Conservation (phyloP, 345 rosid species). For the Kernera saxatilis region DNA sequence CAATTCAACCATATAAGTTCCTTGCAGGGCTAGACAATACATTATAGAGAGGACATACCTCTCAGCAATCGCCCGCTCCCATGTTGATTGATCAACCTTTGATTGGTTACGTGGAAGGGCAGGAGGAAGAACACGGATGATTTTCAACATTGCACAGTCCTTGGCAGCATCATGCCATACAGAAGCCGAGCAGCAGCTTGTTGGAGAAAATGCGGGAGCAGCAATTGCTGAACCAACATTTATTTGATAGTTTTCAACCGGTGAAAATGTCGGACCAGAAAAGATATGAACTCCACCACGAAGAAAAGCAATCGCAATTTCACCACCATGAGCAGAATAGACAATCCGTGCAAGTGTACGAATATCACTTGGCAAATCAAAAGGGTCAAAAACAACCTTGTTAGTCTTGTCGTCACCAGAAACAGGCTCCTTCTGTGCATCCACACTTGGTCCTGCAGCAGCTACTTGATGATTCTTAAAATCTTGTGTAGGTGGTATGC, state of each 20-base stretch:
- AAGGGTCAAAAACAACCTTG: constrained; percentile 87
- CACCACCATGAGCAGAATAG: constrained; percentile 99
- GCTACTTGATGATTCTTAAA: constrained; percentile 56
- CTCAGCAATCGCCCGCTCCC: constrained; percentile 99
- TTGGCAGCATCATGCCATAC: constrained; percentile 87
- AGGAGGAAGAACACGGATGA: constrained; percentile 96
- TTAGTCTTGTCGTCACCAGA: constrained; percentile 51
- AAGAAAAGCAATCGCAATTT: constrained; percentile 91
- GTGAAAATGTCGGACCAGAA: constrained; percentile 88
- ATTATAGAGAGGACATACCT: constrained; percentile 44
- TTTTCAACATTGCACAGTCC: constrained; percentile 85
- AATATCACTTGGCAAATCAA: constrained; percentile 95
- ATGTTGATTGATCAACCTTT: constrained; percentile 71
- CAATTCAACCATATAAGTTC: neutral
- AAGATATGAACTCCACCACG: constrained; percentile 96
- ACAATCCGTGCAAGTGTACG: constrained; percentile 90
- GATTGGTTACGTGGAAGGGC: constrained; percentile 73
- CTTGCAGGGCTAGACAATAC: neutral
- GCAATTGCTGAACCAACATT: constrained; percentile 96
- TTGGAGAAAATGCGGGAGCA: constrained; percentile 96
- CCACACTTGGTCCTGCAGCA: constrained; percentile 48
- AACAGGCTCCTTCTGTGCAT: constrained; percentile 50
- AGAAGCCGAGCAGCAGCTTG: constrained; percentile 98
- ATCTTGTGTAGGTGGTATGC: constrained; percentile 89
- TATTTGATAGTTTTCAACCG: constrained; percentile 92